A percentile compares a stretch with the other conserved stretches of the same genome.
These are phyloP conservation scores for Sporothrix pallida DNA, from an alignment of 2,329 filamentous ascomycete species.

Conservation along the genomic window DNA sequence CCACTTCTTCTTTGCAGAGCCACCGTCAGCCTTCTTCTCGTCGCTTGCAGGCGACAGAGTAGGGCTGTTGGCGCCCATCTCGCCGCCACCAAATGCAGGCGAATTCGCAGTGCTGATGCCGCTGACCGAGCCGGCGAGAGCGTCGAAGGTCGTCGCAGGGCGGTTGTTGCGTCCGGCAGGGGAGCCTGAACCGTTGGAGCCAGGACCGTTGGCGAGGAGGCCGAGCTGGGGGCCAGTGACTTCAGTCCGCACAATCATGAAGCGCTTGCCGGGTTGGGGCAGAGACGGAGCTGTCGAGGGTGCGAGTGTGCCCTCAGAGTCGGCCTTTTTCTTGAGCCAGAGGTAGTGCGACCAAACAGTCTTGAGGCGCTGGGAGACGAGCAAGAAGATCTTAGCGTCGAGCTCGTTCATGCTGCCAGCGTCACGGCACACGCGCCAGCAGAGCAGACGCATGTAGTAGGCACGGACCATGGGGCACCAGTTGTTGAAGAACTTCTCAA, in stretches of 20 bases:
- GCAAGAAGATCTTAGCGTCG: conserved; percentile 71
- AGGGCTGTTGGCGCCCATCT: neutral
- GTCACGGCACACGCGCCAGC: conserved; percentile 85
- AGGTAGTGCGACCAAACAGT: conserved; percentile 81
- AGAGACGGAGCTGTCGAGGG: conserved; percentile 82
- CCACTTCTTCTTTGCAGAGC: conserved; percentile 64
- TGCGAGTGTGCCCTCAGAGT: conserved; percentile 57
- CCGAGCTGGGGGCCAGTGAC: conserved; percentile 55
- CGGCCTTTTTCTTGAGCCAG: conserved; percentile 72
- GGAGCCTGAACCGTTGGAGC: neutral
- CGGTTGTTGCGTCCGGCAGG: conserved; percentile 15
- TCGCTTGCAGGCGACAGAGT: conserved; percentile 1
- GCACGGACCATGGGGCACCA: conserved; percentile 96
- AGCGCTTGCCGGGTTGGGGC: conserved; percentile 81
- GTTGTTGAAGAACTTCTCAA: conserved; percentile 84
- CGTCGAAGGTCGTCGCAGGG: conserved; percentile 33
- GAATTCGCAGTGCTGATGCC: conserved; percentile 12
- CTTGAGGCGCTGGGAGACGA: conserved; percentile 70
- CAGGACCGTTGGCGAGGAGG: conserved; percentile 41
- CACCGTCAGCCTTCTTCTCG: conserved; percentile 40
- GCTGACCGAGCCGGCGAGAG: conserved; percentile 19
- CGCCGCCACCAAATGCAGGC: conserved; percentile 38
- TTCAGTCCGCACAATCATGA: conserved; percentile 88
- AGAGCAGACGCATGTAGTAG: conserved; percentile 88
- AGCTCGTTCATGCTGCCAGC: conserved; percentile 67